phyloP scores from a whole-genome alignment of 1,284 basidiomycete genomes.

The Sporisorium sorghi region DNA sequence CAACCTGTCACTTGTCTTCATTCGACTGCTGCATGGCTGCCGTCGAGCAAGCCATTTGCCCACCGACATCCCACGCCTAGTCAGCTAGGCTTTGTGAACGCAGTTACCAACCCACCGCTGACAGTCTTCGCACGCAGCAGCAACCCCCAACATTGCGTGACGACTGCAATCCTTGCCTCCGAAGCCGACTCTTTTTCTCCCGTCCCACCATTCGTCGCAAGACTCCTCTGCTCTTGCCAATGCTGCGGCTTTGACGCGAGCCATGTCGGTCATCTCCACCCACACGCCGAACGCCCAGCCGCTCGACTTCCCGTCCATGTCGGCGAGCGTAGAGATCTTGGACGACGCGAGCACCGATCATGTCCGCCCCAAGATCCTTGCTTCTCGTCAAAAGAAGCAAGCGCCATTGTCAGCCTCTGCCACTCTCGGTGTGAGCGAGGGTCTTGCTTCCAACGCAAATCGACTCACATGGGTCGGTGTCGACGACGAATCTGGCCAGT shows the following conservation, averaged over 20 bases:
- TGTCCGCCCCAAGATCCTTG: slow-evolving; percentile 13
- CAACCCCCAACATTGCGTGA: not conserved
- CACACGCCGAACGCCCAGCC: not conserved
- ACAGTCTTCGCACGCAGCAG: not conserved
- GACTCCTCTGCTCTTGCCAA: not conserved
- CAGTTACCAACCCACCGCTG: not conserved
- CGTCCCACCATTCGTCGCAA: not conserved
- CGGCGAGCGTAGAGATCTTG: slow-evolving; percentile 1
- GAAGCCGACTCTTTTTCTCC: too few relatives aligned
- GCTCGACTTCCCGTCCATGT: not conserved
- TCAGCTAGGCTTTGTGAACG: not conserved
- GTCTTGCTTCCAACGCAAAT: not conserved
- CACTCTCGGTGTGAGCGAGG: not conserved
- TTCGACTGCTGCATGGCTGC: not conserved
- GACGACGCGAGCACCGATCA: slow-evolving; percentile 3
- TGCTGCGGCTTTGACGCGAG: not conserved
- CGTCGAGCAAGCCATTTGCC: not conserved
- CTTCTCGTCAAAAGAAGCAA: slow-evolving; percentile 23
- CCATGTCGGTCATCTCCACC: slow-evolving; percentile 3
- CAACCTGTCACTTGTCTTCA: not conserved
- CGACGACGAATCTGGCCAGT: slow-evolving; percentile 3
- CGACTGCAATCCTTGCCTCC: too few relatives aligned
- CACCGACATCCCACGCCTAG: not conserved
- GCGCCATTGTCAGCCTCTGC: slow-evolving; percentile 6
- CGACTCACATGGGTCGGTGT: slow-evolving; percentile 37